Evolutionary conservation across 1,284 basidiomycete species (phyloP).

Genomic region (Naganishia sp.): DNA sequence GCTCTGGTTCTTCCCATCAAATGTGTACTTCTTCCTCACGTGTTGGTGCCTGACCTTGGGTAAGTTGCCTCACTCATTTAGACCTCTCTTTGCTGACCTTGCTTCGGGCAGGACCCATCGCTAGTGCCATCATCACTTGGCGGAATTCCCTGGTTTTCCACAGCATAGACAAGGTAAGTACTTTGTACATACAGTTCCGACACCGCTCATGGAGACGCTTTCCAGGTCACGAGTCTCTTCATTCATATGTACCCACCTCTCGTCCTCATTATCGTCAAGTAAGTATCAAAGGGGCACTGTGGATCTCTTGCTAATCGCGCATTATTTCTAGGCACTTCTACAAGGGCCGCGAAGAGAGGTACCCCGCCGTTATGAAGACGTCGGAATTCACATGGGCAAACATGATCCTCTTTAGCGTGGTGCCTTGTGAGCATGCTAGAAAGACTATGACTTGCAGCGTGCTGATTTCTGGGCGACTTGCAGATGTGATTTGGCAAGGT

Average conservation of each 20-base stretch:
- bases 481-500: conserved; percentile 83
- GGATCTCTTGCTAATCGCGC: not conserved
- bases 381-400: conserved; percentile 50
- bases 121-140: conserved; percentile 93
- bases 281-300: conserved; percentile 39
- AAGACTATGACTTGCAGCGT: not conserved
- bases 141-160: conserved; percentile 93
- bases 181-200: not conserved
- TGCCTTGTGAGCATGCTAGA: conserved; percentile 46
- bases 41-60: conserved; percentile 84
- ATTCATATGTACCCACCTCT: conserved; percentile 83
- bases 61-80: conserved; percentile 35
- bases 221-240: conserved; percentile 75
- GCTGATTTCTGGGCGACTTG: not conserved
- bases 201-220: not conserved
- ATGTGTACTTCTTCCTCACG: conserved; percentile 72
- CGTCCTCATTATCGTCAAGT: conserved; percentile 84
- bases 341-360: conserved; percentile 69
- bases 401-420: conserved; percentile 48
- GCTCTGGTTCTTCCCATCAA: conserved; percentile 78
- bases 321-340: conserved; percentile 69
- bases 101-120: conserved; percentile 64
- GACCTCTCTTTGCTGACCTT: conserved; percentile 6
- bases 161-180: conserved; percentile 72
- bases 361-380: conserved; percentile 70